Conservation (phyloP, 1,139 yeast genomes). For the Suhomyces yuchorum region DNA sequence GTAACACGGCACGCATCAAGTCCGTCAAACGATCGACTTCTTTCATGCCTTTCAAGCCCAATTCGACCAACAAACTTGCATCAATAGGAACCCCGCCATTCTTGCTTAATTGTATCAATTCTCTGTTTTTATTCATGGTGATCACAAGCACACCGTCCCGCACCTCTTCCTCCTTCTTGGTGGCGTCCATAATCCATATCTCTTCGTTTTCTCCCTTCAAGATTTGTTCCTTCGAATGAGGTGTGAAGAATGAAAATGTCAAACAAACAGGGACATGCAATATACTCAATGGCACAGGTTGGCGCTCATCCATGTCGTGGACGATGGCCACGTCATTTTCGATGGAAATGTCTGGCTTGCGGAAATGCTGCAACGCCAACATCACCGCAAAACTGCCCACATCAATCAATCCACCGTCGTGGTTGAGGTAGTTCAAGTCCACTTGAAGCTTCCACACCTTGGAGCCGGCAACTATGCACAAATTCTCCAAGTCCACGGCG, state of each 20-base stretch:
- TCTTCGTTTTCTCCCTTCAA: conserved; percentile 66
- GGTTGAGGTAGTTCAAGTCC: conserved; percentile 83
- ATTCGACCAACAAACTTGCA: conserved; percentile 65
- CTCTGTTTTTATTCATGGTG: conserved; percentile 86
- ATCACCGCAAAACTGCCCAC: conserved; percentile 89
- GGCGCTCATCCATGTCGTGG: conserved; percentile 74
- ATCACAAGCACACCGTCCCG: conserved; percentile 81
- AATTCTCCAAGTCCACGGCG: conserved; percentile 85
- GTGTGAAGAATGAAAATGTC: conserved; percentile 84
- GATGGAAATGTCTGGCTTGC: conserved; percentile 80
- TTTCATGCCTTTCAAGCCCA: conserved; percentile 66
- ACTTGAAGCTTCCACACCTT: conserved; percentile 91
- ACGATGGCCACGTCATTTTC: conserved; percentile 63
- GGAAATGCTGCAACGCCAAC: conserved; percentile 80
- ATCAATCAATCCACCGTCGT: conserved; percentile 91
- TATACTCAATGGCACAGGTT: conserved; percentile 83
- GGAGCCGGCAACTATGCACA: conserved; percentile 88
- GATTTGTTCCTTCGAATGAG: conserved; percentile 62
- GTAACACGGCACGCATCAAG: conserved; percentile 57
- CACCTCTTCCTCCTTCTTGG: conserved; percentile 71
- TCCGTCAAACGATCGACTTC: conserved; percentile 68
- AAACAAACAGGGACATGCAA: conserved; percentile 89
- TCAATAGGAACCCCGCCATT: conserved; percentile 91
- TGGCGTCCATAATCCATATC: conserved; percentile 74
- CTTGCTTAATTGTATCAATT: conserved; percentile 84